Conservation (phyloP, 306 rosid species). For the Psophocarpus tetragonolobus region DNA sequence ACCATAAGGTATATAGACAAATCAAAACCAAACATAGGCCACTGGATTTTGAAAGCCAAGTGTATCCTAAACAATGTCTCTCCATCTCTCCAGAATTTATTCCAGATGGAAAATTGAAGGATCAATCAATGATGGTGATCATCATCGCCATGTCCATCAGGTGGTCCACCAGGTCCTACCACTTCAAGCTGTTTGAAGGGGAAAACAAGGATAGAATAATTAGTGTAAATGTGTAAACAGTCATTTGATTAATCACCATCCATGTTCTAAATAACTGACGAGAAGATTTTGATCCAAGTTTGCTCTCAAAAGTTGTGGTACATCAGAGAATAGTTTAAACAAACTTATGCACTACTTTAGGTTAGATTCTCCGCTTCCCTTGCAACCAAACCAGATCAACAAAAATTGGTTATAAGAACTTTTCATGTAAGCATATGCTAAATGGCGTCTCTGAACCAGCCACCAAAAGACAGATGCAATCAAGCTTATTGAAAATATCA, state of each 20-base stretch:
- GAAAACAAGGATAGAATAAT: conserved; percentile 10
- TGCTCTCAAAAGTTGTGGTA: conserved; percentile 7
- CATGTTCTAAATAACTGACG: neutral
- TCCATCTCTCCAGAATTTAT: conserved; percentile 53
- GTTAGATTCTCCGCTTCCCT: neutral
- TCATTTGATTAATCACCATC: neutral
- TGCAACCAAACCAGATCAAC: conserved; percentile 24
- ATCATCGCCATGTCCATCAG: conserved; percentile 62
- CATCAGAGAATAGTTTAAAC: neutral
- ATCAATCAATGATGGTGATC: conserved; percentile 69
- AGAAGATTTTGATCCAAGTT: neutral
- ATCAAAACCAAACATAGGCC: conserved; percentile 52
- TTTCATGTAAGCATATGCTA: neutral
- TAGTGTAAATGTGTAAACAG: conserved; percentile 12
- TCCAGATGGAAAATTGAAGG: conserved; percentile 47
- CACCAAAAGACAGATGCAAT: neutral
- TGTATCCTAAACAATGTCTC: conserved; percentile 55
- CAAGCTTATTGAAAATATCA: conserved; percentile 9
- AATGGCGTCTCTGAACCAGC: neutral
- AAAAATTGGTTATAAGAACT: neutral
- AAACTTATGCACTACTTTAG: neutral
- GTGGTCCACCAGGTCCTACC: conserved; percentile 96
- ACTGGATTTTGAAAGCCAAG: conserved; percentile 52
- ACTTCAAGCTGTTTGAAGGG: conserved; percentile 79
- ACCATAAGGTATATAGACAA: conserved; percentile 37